phyloP scores from a whole-genome alignment of 345 rosid genomes.

The Cardiospermum halicacabum region DNA sequence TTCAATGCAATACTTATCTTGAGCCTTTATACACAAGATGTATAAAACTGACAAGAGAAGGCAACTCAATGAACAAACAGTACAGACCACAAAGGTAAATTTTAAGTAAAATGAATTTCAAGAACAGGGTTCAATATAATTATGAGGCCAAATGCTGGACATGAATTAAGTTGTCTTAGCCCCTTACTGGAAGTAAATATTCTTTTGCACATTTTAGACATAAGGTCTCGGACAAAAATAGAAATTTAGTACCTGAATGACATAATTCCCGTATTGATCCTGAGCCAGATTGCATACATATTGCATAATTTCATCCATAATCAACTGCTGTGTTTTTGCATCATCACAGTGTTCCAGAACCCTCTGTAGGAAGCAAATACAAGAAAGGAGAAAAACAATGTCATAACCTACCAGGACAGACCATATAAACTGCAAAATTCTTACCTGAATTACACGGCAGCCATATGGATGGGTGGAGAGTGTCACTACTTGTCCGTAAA shows the following conservation, averaged over 20 bases:
- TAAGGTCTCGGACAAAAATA: not conserved
- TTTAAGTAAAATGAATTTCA: not conserved
- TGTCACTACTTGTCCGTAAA: slow-evolving; percentile 74
- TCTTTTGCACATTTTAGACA: not conserved
- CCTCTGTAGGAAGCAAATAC: slow-evolving; percentile 42
- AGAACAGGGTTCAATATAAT: not conserved
- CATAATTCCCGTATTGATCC: slow-evolving; percentile 97
- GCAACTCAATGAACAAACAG: not conserved
- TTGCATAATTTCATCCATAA: slow-evolving; percentile 87
- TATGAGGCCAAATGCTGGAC: not conserved
- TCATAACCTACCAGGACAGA: not conserved
- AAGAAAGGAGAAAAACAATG: slow-evolving; percentile 6
- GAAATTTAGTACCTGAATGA: slow-evolving; percentile 63
- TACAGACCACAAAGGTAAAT: not conserved
- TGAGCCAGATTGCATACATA: slow-evolving; percentile 72
- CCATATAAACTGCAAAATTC: slow-evolving; percentile 1
- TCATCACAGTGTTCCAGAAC: slow-evolving; percentile 82
- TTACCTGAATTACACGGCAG: slow-evolving; percentile 96
- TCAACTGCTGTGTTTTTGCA: slow-evolving; percentile 51
- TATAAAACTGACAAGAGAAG: not conserved
- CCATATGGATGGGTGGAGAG: slow-evolving; percentile 98
- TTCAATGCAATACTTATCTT: not conserved
- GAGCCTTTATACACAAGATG: not conserved
- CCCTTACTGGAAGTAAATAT: not conserved
- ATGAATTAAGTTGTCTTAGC: not conserved